phyloP scores from a whole-genome alignment of 805 yeast species.

The Cyberlindnera japonica region DNA sequence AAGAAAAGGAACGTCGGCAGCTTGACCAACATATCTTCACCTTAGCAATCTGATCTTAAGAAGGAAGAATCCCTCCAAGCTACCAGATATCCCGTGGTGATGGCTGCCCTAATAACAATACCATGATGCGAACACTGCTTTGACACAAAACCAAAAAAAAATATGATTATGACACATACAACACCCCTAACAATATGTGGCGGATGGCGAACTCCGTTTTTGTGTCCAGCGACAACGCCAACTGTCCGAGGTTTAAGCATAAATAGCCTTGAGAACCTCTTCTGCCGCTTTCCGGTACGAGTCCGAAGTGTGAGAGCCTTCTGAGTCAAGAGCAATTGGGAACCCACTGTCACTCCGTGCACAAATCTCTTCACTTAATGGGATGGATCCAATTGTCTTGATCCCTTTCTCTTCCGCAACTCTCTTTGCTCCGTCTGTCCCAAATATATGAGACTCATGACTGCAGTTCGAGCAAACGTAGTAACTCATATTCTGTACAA shows the following conservation, averaged over 20 bases:
- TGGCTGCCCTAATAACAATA: too few relatives aligned
- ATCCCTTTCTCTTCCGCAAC: slow-evolving; percentile 48
- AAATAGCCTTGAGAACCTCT: slow-evolving; percentile 23
- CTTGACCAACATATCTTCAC: neutral
- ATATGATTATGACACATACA: neutral
- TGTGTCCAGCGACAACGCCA: neutral
- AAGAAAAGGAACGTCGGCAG: neutral
- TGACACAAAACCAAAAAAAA: slow-evolving; percentile 5
- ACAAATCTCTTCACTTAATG: slow-evolving; percentile 60
- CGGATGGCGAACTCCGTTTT: slow-evolving; percentile 8
- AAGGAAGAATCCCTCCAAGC: neutral
- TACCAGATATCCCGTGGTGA: too few relatives aligned
- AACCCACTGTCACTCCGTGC: slow-evolving; percentile 57
- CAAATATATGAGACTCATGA: slow-evolving; percentile 73
- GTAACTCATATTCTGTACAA: slow-evolving; percentile 81
- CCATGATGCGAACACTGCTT: too few relatives aligned
- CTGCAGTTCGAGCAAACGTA: slow-evolving; percentile 72
- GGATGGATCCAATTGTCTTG: slow-evolving; percentile 60
- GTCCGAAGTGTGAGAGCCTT: slow-evolving; percentile 33
- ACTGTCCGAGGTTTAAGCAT: neutral
- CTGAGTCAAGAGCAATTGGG: slow-evolving; percentile 52
- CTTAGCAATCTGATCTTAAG: neutral
- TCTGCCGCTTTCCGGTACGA: slow-evolving; percentile 50
- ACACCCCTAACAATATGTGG: neutral
- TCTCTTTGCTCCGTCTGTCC: slow-evolving; percentile 49